A percentile compares a stretch with the other conserved stretches of the same genome.
Conservation (phyloP, 2,329 filamentous ascomycete species). For the Rhynchosporium agropyri region DNA sequence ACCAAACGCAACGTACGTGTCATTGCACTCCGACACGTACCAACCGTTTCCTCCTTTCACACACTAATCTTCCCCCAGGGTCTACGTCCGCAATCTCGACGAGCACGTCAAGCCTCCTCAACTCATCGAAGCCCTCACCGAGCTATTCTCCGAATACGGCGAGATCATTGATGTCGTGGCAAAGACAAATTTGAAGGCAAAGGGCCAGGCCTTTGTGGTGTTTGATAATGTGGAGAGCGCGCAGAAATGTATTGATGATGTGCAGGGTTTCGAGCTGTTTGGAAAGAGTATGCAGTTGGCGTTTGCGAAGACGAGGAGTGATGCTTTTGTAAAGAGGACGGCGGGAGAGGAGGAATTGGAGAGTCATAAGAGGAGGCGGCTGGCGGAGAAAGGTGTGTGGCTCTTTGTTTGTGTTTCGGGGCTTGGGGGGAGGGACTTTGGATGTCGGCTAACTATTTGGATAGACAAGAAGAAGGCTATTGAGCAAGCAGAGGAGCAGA, state of each 20-base stretch:
- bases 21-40: conserved; percentile 70
- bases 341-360: conserved; percentile 84
- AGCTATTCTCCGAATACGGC: conserved; percentile 88
- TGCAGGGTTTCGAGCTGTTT: conserved; percentile 91
- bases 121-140: conserved; percentile 71
- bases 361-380: conserved; percentile 76
- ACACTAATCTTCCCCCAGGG: conserved; percentile 47
- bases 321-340: conserved; percentile 78
- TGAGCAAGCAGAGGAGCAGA: conserved; percentile 77
- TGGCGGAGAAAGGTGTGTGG: conserved; percentile 82
- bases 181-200: conserved; percentile 87
- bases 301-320: conserved; percentile 80
- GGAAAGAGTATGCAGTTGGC: conserved; percentile 87
- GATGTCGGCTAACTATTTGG: conserved; percentile 3
- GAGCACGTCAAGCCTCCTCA: conserved; percentile 84
- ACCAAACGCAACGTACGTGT: conserved; percentile 70
- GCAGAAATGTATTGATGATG: conserved; percentile 78
- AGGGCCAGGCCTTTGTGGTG: conserved; percentile 94
- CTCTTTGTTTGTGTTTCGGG: background rate
- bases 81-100: conserved; percentile 82
- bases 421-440: background rate
- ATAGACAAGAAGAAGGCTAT: conserved; percentile 76
- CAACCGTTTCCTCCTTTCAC: conserved; percentile 8
- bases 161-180: conserved; percentile 81
- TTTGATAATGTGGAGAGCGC: conserved; percentile 84